Conservation (phyloP, 805 yeast genomes). For the Candida endomychidarum region DNA sequence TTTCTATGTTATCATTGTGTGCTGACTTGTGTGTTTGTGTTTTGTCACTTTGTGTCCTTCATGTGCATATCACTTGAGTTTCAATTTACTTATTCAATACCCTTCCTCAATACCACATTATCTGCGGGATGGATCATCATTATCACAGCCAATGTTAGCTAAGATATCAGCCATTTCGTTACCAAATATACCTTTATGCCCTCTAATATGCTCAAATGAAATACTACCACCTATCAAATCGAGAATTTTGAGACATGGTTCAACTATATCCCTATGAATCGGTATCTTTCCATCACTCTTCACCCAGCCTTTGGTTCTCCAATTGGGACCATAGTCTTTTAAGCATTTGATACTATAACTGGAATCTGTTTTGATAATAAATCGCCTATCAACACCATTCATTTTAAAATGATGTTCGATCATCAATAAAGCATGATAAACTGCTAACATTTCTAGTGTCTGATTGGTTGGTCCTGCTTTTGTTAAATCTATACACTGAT, state of each 20-base stretch:
- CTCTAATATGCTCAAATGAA: conserved; percentile 67
- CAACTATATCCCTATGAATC: conserved; percentile 52
- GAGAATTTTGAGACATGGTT: conserved; percentile 22
- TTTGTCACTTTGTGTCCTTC: too few relatives aligned
- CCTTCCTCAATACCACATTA: too few relatives aligned
- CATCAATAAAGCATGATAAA: conserved; percentile 49
- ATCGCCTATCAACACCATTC: background rate
- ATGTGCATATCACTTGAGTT: background rate
- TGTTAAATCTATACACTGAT: background rate
- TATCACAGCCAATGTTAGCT: conserved; percentile 64
- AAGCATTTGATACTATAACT: conserved; percentile 58
- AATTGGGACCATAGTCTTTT: conserved; percentile 53
- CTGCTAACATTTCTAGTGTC: conserved; percentile 75
- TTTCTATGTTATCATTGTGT: too few relatives aligned
- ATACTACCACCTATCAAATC: too few relatives aligned
- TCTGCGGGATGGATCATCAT: too few relatives aligned
- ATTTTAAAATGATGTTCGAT: background rate
- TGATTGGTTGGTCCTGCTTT: conserved; percentile 65
- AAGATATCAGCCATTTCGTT: conserved; percentile 75
- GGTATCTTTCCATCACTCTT: conserved; percentile 46
- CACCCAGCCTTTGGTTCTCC: conserved; percentile 60
- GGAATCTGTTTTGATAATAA: conserved; percentile 66
- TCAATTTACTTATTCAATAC: background rate
- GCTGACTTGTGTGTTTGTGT: too few relatives aligned
- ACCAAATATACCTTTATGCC: conserved; percentile 69